Conservation (phyloP, 768 basidiomycete genomes). For the Boletus huronensis region DNA sequence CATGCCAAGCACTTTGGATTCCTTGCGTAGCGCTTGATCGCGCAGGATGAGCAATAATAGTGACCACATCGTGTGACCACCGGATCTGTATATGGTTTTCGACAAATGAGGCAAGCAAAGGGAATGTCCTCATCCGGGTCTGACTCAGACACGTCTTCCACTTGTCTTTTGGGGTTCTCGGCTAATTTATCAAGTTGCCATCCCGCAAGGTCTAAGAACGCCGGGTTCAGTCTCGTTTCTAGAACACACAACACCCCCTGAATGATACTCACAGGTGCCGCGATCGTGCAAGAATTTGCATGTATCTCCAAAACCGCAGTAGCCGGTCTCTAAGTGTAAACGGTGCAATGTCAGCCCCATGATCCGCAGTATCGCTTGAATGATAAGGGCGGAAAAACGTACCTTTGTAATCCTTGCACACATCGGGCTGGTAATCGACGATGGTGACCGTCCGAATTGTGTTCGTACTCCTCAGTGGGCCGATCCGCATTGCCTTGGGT, state of each 20-base stretch:
- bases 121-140: slow-evolving; percentile 88
- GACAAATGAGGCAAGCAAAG: slow-evolving; percentile 97
- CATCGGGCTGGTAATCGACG: slow-evolving; percentile 97
- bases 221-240: slow-evolving; percentile 9
- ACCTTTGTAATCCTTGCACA: slow-evolving; percentile 99
- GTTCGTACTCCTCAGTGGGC: slow-evolving; percentile 67
- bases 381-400: slow-evolving; percentile 28
- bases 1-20: slow-evolving; percentile 96
- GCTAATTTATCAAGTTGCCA: slow-evolving; percentile 98
- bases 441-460: slow-evolving; percentile 95
- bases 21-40: slow-evolving; percentile 90
- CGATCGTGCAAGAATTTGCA: slow-evolving; percentile 99
- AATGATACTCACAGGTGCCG: slow-evolving; percentile 71
- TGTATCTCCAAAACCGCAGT: slow-evolving; percentile 97
- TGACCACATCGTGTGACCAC: slow-evolving; percentile 96
- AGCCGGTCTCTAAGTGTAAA: slow-evolving; percentile 80
- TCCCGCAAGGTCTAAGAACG: slow-evolving; percentile 76
- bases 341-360: slow-evolving; percentile 6
- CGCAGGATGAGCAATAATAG: slow-evolving; percentile 94
- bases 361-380: slow-evolving; percentile 10
- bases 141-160: slow-evolving; percentile 54
- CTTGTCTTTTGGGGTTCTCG: slow-evolving; percentile 63
- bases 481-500: slow-evolving; percentile 85
- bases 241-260: neutral
- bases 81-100: slow-evolving; percentile 91